Percentiles rank a stretch among this genome's conserved stretches.
Evolutionary conservation across 148 eudicot species (phyloP).

Genomic region (Arctostaphylos glauca): DNA sequence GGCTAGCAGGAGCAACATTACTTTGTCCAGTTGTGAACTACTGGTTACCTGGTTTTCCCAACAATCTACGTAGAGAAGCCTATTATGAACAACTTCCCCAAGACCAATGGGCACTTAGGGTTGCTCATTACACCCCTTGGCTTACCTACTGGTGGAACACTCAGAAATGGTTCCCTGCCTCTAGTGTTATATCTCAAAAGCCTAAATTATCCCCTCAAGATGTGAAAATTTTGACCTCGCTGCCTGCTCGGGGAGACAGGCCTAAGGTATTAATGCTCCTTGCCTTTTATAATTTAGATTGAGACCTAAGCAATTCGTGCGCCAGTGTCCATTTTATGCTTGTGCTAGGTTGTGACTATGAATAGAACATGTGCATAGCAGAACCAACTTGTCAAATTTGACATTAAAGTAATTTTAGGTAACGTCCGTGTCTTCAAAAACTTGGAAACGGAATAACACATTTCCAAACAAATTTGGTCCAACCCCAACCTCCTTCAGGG

Average conservation of each 20-base stretch:
- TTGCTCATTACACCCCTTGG: slow-evolving; percentile 46
- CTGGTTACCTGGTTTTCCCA: slow-evolving; percentile 42
- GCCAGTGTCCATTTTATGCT: not conserved
- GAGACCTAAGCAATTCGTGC: not conserved
- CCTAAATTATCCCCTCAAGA: slow-evolving; percentile 28
- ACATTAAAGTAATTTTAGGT: not conserved
- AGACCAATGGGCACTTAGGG: slow-evolving; percentile 45
- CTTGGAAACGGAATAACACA: not conserved
- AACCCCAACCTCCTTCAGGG: not conserved
- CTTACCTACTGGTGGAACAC: slow-evolving; percentile 62
- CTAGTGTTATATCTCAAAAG: slow-evolving; percentile 22
- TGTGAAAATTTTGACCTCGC: slow-evolving; percentile 19
- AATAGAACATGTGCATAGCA: not conserved
- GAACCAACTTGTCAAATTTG: not conserved
- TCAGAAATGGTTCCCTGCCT: slow-evolving; percentile 41
- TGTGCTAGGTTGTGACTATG: not conserved
- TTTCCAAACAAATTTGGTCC: not conserved
- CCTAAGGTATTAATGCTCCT: slow-evolving; percentile 22
- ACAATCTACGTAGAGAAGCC: slow-evolving; percentile 33
- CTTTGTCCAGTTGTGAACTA: slow-evolving; percentile 45
- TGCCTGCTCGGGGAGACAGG: not conserved
- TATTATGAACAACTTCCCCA: slow-evolving; percentile 24
- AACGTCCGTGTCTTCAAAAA: not conserved
- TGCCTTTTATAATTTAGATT: not conserved
- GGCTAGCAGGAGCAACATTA: slow-evolving; percentile 43